Evolutionary conservation across 2,329 filamentous ascomycete species (phyloP), one percentile per base, ranked within the genome.

Genomic region (Diaporthe batatas): DNA sequence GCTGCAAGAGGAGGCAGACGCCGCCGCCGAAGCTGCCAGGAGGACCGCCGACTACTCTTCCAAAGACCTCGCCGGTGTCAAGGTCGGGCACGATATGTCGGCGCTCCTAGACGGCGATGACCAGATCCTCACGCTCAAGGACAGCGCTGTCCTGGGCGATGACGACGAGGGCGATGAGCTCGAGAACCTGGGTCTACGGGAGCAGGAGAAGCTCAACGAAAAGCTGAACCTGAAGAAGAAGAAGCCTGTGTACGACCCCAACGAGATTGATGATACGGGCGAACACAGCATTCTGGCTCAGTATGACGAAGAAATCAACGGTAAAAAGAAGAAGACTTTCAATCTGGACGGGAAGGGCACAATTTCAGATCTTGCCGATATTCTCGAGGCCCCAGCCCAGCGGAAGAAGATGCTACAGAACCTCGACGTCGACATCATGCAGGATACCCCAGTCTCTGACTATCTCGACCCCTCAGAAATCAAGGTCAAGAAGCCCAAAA

Each of bases 401-500:
- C 87, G 89, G 53, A 88, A 89, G 75, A 91, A 89, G 77, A 94
- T 92, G 78, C 86, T 89, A 71, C 91, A 94, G 72, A 89, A 88
- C 58, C 89, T 98, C 77, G 96, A 89, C 78, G 87, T 99, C 5
- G 95, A 98, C 77, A 88, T 95, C 78, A 23, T 77, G 8, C 59
- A 67, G 77, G 90, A 93, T 55, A 86, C 89, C 11, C 91, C 91
- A 1, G 85, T 89, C 21, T 98, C 95, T 23, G 96, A 99, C 81
- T 99, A 99, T 81, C 86, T 97, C 75, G 94, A 98, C 75, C 84
- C 92, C 21, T 93, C 93, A 1, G 92, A 96, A 77, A 90, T 98
- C 79, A 99, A 98, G 82, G 89, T 98, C 75, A 97, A 95, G 84
- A 99, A 98, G 81, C 92, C 94, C 0, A 98, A 97, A 83, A 98